Evolutionary conservation across 345 rosid genomes (phyloP).

Genomic region (Pugionium dolabratum): DNA sequence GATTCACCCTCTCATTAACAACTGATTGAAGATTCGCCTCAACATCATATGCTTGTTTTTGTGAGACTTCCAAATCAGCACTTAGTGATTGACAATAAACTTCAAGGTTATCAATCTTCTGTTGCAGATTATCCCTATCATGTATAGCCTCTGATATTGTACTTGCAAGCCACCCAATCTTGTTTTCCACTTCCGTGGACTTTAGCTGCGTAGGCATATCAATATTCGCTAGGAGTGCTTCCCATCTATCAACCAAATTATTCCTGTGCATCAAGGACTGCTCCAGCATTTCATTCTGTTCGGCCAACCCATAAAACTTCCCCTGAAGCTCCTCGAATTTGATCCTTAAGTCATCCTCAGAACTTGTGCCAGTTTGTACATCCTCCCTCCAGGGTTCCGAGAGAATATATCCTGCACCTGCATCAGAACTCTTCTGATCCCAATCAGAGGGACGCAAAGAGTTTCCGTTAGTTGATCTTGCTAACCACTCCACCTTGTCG

Average conservation of each 20-base stretch:
- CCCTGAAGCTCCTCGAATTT: conserved; percentile 85
- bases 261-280: conserved; percentile 94
- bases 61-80: conserved; percentile 70
- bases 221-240: conserved; percentile 67
- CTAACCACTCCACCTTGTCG: conserved; percentile 95
- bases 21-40: conserved; percentile 56
- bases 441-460: conserved; percentile 60
- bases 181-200: conserved; percentile 72
- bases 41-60: conserved; percentile 50
- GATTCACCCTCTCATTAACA: conserved; percentile 50
- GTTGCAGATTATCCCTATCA: conserved; percentile 61
- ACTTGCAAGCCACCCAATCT: conserved; percentile 82
- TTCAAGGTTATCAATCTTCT: conserved; percentile 65
- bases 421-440: conserved; percentile 76
- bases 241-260: conserved; percentile 86
- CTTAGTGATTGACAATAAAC: conserved; percentile 54
- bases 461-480: conserved; percentile 62
- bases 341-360: conserved; percentile 73
- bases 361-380: conserved; percentile 53
- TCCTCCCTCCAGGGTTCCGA: conserved; percentile 85
- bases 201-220: conserved; percentile 69
- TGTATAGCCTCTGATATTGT: conserved; percentile 63
- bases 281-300: conserved; percentile 98
- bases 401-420: conserved; percentile 59
- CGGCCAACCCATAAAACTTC: conserved; percentile 91